Evolutionary conservation across 768 basidiomycete genomes (phyloP).

Genomic region (Auriculariales sp.): DNA sequence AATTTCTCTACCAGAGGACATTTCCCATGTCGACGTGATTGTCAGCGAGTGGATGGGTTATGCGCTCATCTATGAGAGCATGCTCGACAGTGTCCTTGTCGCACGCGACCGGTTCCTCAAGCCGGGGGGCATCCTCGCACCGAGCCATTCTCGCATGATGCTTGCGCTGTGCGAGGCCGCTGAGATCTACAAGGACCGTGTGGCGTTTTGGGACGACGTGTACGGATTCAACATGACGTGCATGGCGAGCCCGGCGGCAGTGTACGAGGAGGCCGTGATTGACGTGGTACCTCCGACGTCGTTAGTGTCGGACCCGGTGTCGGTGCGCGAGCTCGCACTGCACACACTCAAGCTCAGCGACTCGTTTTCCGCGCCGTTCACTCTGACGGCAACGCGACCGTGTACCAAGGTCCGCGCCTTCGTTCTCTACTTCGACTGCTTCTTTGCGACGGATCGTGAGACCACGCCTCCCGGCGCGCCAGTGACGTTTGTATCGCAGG

Average conservation of each 20-base stretch:
- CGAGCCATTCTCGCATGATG: constrained; percentile 78
- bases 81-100: constrained; percentile 88
- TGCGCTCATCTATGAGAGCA: constrained; percentile 83
- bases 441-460: constrained; percentile 55
- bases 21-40: constrained; percentile 80
- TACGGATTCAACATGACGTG: constrained; percentile 84
- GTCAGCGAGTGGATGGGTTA: constrained; percentile 98
- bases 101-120: constrained; percentile 80
- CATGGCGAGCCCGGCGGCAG: constrained; percentile 62
- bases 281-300: constrained; percentile 60
- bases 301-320: constrained; percentile 44
- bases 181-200: constrained; percentile 64
- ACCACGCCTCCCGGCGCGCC: constrained; percentile 36
- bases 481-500: constrained; percentile 44
- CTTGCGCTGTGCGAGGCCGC: constrained; percentile 67
- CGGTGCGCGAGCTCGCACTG: constrained; percentile 7
- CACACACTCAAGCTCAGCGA: constrained; percentile 18
- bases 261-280: constrained; percentile 71
- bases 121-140: constrained; percentile 71
- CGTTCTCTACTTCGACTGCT: constrained; percentile 89
- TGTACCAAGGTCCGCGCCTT: constrained; percentile 61
- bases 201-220: constrained; percentile 81
- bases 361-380: constrained; percentile 72
- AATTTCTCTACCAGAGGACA: constrained; percentile 54
- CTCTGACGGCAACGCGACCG: constrained; percentile 48